Evolutionary conservation across 2,329 filamentous ascomycete genomes (phyloP).

Genomic region (Alternaria conjuncta): DNA sequence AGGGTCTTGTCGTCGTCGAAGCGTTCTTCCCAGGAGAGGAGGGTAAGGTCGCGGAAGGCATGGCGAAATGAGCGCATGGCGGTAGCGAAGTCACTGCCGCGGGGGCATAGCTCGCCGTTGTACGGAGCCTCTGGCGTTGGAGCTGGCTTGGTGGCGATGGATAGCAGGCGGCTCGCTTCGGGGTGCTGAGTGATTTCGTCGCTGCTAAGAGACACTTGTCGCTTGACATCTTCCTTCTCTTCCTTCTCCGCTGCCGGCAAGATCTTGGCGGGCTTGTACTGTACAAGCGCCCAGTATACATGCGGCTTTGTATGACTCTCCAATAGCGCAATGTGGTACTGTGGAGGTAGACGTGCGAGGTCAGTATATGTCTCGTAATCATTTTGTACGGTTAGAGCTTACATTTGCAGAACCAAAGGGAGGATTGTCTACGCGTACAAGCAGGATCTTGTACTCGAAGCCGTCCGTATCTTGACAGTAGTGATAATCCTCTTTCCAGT

Average conservation of each 20-base stretch:
- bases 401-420: slow-evolving; percentile 61
- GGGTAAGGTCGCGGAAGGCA: slow-evolving; percentile 50
- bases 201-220: not conserved
- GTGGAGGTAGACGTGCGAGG: not conserved
- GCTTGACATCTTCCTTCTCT: not conserved
- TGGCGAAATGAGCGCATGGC: slow-evolving; percentile 49
- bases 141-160: slow-evolving; percentile 13
- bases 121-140: slow-evolving; percentile 15
- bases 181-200: not conserved
- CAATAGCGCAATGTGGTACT: slow-evolving; percentile 47
- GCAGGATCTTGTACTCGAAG: slow-evolving; percentile 68
- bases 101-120: slow-evolving; percentile 35
- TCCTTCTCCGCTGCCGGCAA: not conserved
- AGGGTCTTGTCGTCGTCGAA: slow-evolving; percentile 30
- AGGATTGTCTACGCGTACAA: slow-evolving; percentile 61
- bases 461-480: slow-evolving; percentile 68
- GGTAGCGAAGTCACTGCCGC: slow-evolving; percentile 37
- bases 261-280: slow-evolving; percentile 27
- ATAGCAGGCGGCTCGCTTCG: slow-evolving; percentile 18
- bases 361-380: not conserved
- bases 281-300: slow-evolving; percentile 37
- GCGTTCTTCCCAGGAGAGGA: slow-evolving; percentile 52
- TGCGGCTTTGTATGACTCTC: slow-evolving; percentile 42
- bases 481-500: slow-evolving; percentile 59
- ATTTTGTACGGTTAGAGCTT: not conserved